Base-by-base conservation (phyloP, 495 filamentous ascomycete genomes). In the Penicillium diatomitis region DNA sequence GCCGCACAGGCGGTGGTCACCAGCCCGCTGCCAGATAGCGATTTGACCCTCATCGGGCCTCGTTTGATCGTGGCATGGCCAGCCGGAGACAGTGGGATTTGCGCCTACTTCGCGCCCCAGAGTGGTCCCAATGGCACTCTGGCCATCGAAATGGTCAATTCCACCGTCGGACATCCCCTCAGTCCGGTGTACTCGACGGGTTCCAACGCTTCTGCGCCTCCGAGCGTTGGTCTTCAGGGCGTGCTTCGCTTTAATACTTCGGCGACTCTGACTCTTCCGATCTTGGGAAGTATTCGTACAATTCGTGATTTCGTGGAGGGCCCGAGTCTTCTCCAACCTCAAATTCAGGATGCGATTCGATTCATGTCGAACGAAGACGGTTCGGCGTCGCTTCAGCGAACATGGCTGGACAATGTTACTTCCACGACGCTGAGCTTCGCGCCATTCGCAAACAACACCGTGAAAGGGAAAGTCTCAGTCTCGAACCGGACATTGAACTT, bases 261-360 rank as follows among this genome's bases (percentile, higher is more conserved):
- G 2, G 77, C 79, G 2, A 53, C 62, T 4, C 68, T 83, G 8
- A 68, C 70, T 2, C 32, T 82, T 2, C 65, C 78, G 0, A 79
- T 84, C 38, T 54, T 83, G 10, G 80, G 80, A 7, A 81, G 77
- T 54, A 76, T 83, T 31, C 66, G 80, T 30, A 80, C 72, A 0
- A 81, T 83, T 50, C 69, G 81, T 32, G 79, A 85, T 48, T 82
- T 78, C 49, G 71, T 70, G 6, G 81, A 84, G 65, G 80, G 80
- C 1, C 68, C 72, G 2, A 76, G 74, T 52, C 54, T 75, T 11
- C 62, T 83, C 3, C 54, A 63, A 20, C 69, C 77, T 0, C 55
- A 68, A 38, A 77, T 82, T 29, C 80, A 83, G 55, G 62, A 73
- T 52, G 73, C 68, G 0, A 59, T 79, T 43, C 51, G 49, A 10